phyloP scores from a whole-genome alignment of 2,329 filamentous ascomycete genomes.

The Colletotrichum spaethianum region DNA sequence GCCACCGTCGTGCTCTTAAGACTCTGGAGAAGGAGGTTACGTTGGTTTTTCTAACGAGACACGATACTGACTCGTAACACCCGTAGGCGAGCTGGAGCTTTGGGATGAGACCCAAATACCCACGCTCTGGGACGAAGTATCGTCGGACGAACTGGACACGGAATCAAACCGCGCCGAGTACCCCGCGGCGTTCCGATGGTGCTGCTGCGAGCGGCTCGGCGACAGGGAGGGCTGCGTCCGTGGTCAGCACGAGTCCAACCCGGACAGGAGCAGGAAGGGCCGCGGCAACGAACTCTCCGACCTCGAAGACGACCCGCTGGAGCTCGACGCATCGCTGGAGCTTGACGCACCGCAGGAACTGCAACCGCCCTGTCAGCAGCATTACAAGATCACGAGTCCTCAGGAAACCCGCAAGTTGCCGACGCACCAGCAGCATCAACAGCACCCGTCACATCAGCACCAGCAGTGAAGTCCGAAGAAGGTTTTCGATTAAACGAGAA shows the following conservation, averaged over 20 bases:
- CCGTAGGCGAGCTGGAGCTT: constrained; percentile 38
- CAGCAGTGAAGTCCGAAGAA: not conserved
- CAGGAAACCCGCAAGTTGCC: not conserved
- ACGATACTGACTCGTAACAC: constrained; percentile 17
- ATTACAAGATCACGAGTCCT: constrained; percentile 10
- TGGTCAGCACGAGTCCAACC: constrained; percentile 40
- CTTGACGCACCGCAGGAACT: constrained; percentile 22
- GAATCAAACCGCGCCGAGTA: constrained; percentile 35
- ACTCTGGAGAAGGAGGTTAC: no score
- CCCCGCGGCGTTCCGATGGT: constrained; percentile 41
- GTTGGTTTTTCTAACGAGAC: not conserved
- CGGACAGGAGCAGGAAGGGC: constrained; percentile 39
- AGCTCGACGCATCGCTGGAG: constrained; percentile 26
- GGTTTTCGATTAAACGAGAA: not conserved
- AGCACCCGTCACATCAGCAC: not conserved
- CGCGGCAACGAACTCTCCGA: constrained; percentile 37
- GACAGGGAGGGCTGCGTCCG: constrained; percentile 33
- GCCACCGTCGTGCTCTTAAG: no score
- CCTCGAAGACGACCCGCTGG: constrained; percentile 32
- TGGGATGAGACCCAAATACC: constrained; percentile 38
- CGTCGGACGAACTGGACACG: constrained; percentile 38
- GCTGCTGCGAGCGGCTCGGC: constrained; percentile 35
- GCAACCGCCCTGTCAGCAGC: constrained; percentile 14
- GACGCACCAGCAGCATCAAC: not conserved
- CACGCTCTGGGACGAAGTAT: constrained; percentile 35